These are phyloP conservation scores for Suhomyces anneliseae DNA, from an alignment of 1,139 yeast species.

Conservation along the genomic window DNA sequence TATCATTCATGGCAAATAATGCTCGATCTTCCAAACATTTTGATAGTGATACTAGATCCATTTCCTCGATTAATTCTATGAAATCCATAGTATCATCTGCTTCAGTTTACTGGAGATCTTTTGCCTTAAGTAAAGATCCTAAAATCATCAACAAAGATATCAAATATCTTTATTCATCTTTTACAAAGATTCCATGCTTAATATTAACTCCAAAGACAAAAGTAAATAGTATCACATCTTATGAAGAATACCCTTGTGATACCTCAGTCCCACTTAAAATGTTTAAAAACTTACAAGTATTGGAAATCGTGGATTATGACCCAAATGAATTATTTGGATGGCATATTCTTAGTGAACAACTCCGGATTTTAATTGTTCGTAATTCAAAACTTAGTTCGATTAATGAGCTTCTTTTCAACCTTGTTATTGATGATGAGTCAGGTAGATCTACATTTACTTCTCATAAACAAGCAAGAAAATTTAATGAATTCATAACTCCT, in stretches of 20 bases:
- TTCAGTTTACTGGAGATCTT: slow-evolving; percentile 44
- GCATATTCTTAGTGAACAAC: slow-evolving; percentile 55
- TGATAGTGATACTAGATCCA: slow-evolving; percentile 60
- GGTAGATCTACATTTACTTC: slow-evolving; percentile 43
- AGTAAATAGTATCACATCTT: slow-evolving; percentile 55
- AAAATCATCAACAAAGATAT: slow-evolving; percentile 48
- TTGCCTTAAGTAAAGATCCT: slow-evolving; percentile 42
- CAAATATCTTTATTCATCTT: slow-evolving; percentile 61
- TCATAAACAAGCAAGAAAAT: slow-evolving; percentile 23
- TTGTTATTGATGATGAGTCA: slow-evolving; percentile 57
- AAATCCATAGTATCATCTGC: slow-evolving; percentile 54
- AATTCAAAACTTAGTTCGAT: slow-evolving; percentile 52
- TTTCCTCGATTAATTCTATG: slow-evolving; percentile 63
- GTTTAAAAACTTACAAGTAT: slow-evolving; percentile 61
- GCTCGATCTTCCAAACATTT: slow-evolving; percentile 45
- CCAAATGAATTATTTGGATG: slow-evolving; percentile 69
- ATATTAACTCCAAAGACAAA: slow-evolving; percentile 60
- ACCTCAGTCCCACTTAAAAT: slow-evolving; percentile 62
- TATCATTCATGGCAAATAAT: slow-evolving; percentile 50
- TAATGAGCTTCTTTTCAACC: slow-evolving; percentile 48
- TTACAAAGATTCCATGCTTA: slow-evolving; percentile 65
- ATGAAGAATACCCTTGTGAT: slow-evolving; percentile 72
- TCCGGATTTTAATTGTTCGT: slow-evolving; percentile 55
- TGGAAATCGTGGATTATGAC: slow-evolving; percentile 59
- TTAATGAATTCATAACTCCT: slow-evolving; percentile 10